phyloP scores from a whole-genome alignment of 257 asterid species.

The Nicotiana attenuata region DNA sequence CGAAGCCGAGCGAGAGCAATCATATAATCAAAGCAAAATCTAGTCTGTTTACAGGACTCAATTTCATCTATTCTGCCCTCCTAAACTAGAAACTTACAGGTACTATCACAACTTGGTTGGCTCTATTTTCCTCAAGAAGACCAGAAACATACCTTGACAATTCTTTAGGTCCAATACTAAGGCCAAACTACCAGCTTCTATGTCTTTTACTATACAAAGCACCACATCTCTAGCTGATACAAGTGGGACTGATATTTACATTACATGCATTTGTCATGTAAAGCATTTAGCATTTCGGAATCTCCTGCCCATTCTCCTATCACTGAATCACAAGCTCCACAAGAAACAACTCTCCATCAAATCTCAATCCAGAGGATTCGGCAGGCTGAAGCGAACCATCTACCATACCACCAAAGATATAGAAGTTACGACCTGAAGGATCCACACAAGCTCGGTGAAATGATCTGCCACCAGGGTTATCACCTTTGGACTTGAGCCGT shows the following conservation, averaged over 20 bases:
- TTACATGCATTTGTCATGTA: background rate
- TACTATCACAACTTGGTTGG: background rate
- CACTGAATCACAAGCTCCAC: conserved; percentile 53
- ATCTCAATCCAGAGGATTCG: conserved; percentile 58
- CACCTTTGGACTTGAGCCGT: conserved; percentile 48
- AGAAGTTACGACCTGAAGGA: conserved; percentile 61
- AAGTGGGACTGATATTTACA: background rate
- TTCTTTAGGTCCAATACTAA: background rate
- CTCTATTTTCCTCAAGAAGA: background rate
- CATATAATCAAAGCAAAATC: conserved; percentile 3
- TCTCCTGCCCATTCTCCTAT: background rate
- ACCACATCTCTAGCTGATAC: background rate
- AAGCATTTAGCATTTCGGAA: background rate
- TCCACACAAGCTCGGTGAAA: conserved; percentile 88
- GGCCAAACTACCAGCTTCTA: background rate
- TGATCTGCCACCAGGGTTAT: conserved; percentile 58
- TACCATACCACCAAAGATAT: conserved; percentile 87
- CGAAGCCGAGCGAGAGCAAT: too few species aligned
- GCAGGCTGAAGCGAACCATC: conserved; percentile 60
- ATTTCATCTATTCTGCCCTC: background rate
- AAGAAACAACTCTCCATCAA: conserved; percentile 64
- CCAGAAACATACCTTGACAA: background rate
- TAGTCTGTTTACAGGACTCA: background rate
- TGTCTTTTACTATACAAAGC: background rate
- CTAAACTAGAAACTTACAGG: background rate